These are phyloP conservation scores for Asterochloris sp. DNA, from an alignment of 139 green algal genomes.

Conservation along the genomic window DNA sequence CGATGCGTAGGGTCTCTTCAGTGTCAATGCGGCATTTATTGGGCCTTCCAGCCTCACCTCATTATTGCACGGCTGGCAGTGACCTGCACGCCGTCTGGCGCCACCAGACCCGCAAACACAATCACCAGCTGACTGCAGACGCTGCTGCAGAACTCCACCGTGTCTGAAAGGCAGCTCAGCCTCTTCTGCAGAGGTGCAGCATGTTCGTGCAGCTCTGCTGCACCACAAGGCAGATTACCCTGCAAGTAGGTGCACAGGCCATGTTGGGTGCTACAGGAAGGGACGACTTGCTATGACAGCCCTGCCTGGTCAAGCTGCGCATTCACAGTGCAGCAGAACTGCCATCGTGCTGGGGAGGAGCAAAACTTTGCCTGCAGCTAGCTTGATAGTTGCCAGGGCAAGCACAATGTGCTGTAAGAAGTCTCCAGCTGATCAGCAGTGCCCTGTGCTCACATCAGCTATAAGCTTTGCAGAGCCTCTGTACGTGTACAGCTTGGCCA, in stretches of 20 bases:
- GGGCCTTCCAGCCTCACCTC: background rate
- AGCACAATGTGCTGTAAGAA: background rate
- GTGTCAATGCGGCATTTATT: background rate
- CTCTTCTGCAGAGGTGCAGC: constrained; percentile 1
- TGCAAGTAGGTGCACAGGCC: background rate
- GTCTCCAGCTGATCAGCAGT: no score
- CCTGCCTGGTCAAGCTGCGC: no score
- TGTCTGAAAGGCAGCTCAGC: background rate
- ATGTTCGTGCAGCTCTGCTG: background rate
- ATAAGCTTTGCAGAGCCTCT: background rate
- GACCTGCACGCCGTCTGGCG: constrained; percentile 8
- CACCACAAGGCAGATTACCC: background rate
- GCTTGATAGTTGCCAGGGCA: background rate
- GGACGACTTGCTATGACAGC: background rate
- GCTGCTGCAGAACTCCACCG: no score
- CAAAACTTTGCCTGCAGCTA: background rate
- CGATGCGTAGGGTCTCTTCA: background rate
- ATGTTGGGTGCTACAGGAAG: background rate
- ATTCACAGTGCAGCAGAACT: background rate
- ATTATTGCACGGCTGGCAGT: background rate
- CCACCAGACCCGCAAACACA: constrained; percentile 14
- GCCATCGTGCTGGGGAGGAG: background rate
- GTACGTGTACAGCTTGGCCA: constrained; percentile 7
- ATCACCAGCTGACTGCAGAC: background rate
- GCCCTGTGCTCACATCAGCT: no score